Evolutionary conservation across 1,284 basidiomycete genomes (phyloP).

Genomic region (Rhodotorula sp.): DNA sequence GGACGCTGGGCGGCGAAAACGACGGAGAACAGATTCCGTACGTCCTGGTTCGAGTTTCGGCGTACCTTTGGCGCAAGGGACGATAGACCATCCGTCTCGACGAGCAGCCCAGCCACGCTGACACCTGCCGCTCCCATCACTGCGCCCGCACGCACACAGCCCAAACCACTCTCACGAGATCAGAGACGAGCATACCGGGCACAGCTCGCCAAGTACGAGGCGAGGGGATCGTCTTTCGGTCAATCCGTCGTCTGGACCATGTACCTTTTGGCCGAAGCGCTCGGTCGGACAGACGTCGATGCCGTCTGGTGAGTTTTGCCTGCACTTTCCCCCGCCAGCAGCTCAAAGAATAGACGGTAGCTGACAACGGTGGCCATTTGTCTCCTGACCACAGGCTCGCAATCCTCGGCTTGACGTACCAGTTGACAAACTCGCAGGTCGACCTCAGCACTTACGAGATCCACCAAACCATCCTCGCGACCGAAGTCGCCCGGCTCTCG

Average conservation of each 20-base stretch:
- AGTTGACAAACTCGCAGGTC: conserved; percentile 84
- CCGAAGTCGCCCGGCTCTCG: conserved; percentile 88
- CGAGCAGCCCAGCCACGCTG: no score
- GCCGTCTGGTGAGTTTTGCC: conserved; percentile 69
- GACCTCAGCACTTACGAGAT: conserved; percentile 81
- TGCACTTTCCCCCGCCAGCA: neutral
- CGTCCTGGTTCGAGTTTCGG: neutral
- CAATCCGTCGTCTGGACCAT: conserved; percentile 86
- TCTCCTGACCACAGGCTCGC: conserved; percentile 64
- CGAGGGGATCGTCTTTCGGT: conserved; percentile 78
- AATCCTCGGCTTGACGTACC: conserved; percentile 88
- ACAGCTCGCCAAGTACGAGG: conserved; percentile 76
- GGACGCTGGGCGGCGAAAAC: conserved; percentile 48
- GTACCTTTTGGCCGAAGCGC: conserved; percentile 81
- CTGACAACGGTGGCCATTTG: no score
- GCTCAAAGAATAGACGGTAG: no score
- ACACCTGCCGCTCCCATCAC: neutral
- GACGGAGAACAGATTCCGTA: conserved; percentile 35
- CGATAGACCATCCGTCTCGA: no score
- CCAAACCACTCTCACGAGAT: conserved; percentile 55
- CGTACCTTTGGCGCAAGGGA: no score
- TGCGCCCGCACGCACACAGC: conserved; percentile 6
- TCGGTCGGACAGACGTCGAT: conserved; percentile 90
- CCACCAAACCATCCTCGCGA: conserved; percentile 71
- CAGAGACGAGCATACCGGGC: conserved; percentile 64